Conservation (phyloP, 169 alveolate species). For the Besnoitia besnoiti region DNA sequence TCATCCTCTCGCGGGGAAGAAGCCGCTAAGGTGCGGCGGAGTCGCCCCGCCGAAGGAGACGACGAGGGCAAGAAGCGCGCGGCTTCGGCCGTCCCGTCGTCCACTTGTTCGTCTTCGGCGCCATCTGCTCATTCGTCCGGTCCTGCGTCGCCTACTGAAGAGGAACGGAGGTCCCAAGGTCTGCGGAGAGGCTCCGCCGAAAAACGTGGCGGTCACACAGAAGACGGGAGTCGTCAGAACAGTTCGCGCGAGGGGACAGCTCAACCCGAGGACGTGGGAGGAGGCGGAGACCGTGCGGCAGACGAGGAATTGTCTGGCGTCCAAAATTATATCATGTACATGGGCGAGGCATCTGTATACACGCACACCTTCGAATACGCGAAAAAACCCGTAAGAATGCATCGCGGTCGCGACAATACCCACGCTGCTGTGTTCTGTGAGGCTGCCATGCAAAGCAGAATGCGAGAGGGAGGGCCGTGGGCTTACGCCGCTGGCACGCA, state of each 20-base stretch:
- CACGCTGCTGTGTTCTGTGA: no score
- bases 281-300: background rate
- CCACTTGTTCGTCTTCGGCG: background rate
- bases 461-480: background rate
- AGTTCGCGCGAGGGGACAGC: no score
- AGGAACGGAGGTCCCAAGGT: background rate
- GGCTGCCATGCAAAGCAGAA: no score
- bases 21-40: no score
- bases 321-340: slow-evolving; percentile 67
- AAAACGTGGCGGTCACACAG: no score
- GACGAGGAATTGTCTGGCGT: background rate
- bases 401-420: no score
- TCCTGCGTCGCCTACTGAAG: background rate
- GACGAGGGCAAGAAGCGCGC: no score
- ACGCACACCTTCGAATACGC: slow-evolving; percentile 63
- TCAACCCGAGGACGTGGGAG: background rate
- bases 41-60: no score
- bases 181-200: background rate
- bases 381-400: slow-evolving; percentile 42
- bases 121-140: background rate
- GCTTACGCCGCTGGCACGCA: background rate
- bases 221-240: no score
- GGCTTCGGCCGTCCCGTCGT: no score
- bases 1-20: no score
- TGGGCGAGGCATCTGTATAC: slow-evolving; percentile 60